Base-by-base conservation (phyloP, 768 basidiomycete genomes). In the Mycena pura region DNA sequence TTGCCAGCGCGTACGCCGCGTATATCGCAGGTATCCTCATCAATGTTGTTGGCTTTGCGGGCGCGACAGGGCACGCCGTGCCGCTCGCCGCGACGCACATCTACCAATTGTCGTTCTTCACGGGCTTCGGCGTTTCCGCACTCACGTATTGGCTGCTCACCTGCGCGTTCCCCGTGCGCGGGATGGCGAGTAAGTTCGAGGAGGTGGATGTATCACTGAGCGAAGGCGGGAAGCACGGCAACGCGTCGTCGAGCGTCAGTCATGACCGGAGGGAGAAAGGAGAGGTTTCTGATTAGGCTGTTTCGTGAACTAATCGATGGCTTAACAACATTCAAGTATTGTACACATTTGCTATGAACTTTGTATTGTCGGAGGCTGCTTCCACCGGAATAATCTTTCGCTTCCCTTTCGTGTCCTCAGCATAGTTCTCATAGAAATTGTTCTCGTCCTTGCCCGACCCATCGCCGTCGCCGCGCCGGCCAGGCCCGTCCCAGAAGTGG, bases 401-500 rank as follows among this genome's bases (percentile, higher is more conserved):
- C 75, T 87, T 88, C 15, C 86, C 86, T 66, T 81, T 85, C 49
- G 86, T 89, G 67, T 87, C 87, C 73, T 90, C 89, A 14, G 92
- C 91, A 70, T 92, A 93, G 69, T 93, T 93, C 81, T 94, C 92
- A 66, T 94, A 94, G 71, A 94, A 94, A 69, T 93, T 93, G 60
- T 83, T 85, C 69, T 83, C 87, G 65, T 92, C 89, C 69, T 82
- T 82, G 15, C 75, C 73, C 17, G 71, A 70, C 28, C 74, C 74
- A 53, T 77, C 80, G 6, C 52, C 59, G 8, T 60, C 72, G 7
- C 80, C 81, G 7, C 76, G 77, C 48, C 91, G 78, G 5, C 92
- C 92, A 3, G 92, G 92, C 0, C 92, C 92, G 65, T 93, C 92
- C 92, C 92, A 95, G 76, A 95, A 95, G 73, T 95, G 92, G 74